Evolutionary conservation across 2,329 filamentous ascomycete genomes (phyloP).

Genomic region (Aspergillus brasiliensis): DNA sequence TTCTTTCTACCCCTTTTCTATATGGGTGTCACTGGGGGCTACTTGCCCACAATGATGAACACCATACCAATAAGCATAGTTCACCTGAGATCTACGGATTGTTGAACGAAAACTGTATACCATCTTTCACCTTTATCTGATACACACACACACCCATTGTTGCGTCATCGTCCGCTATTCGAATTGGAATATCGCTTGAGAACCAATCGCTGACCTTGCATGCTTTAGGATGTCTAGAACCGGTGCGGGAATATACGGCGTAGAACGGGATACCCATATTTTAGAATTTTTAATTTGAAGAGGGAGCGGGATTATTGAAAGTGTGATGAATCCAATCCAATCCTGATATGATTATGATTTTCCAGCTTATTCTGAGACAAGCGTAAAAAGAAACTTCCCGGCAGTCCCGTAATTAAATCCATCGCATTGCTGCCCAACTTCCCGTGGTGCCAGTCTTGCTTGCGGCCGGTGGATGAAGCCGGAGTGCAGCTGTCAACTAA

Average conservation of each 20-base stretch:
- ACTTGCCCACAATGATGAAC: constrained; percentile 37
- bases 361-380: constrained; percentile 4
- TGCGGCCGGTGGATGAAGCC: neutral
- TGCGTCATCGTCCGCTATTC: constrained; percentile 11
- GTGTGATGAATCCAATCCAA: constrained; percentile 2
- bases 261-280: neutral
- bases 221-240: neutral
- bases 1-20: constrained; percentile 1
- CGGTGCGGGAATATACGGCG: neutral
- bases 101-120: constrained; percentile 44
- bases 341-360: neutral
- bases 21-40: constrained; percentile 7
- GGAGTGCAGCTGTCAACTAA: neutral
- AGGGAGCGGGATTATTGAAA: neutral
- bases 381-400: constrained; percentile 11
- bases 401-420: constrained; percentile 13
- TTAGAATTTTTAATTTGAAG: neutral
- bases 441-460: constrained; percentile 10
- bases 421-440: constrained; percentile 41
- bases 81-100: constrained; percentile 46
- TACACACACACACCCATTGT: constrained; percentile 19
- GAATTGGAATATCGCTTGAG: neutral
- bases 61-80: constrained; percentile 45
- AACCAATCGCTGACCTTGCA: constrained; percentile 4
- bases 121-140: constrained; percentile 43